phyloP scores from a whole-genome alignment of 306 rosid genomes.

The Rosa persica region DNA sequence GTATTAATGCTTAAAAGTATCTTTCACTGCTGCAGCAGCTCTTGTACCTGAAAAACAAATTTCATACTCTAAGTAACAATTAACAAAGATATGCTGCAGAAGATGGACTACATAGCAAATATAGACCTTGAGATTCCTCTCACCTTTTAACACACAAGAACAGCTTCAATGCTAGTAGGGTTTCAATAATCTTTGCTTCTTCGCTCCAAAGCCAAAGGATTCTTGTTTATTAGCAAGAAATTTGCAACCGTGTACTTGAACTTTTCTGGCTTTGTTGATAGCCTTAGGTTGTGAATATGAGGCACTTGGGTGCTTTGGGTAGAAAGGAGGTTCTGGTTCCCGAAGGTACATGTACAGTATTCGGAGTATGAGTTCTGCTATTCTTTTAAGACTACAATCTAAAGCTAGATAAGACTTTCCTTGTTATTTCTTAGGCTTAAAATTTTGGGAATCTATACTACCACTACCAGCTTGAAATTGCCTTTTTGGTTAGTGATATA shows the following conservation, averaged over 20 bases:
- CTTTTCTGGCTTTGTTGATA: conserved; percentile 12
- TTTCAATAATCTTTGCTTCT: conserved; percentile 9
- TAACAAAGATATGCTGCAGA: background rate
- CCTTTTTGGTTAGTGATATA: conserved; percentile 8
- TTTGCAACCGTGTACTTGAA: background rate
- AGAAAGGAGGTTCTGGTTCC: background rate
- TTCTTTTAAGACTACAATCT: background rate
- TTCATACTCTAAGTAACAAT: background rate
- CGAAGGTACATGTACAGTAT: background rate
- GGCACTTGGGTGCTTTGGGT: conserved; percentile 16
- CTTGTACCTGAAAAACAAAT: conserved; percentile 11
- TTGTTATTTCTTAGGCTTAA: background rate
- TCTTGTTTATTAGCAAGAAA: background rate
- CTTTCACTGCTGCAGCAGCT: background rate
- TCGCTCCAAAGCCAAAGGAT: background rate
- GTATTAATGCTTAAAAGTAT: conserved; percentile 6
- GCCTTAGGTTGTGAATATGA: conserved; percentile 14
- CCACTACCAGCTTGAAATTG: conserved; percentile 23
- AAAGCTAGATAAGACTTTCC: background rate
- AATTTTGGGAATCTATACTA: conserved; percentile 16
- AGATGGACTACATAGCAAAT: background rate
- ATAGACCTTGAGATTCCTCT: background rate
- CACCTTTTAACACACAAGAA: background rate
- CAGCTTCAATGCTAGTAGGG: background rate
- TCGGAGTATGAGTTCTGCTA: background rate